Conservation (phyloP, 2,329 filamentous ascomycete species). For the Trichoderma gracile region DNA sequence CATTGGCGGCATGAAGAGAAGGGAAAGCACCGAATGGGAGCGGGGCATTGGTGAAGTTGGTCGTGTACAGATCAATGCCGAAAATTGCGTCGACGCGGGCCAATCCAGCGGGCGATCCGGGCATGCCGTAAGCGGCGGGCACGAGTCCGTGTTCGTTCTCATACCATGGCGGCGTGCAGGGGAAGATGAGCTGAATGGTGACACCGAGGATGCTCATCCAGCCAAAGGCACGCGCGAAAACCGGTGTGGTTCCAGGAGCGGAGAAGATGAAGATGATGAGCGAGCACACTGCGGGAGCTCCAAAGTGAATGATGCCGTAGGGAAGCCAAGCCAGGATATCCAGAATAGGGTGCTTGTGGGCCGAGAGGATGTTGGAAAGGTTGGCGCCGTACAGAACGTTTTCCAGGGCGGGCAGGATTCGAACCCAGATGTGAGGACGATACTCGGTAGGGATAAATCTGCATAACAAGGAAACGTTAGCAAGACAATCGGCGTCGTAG, state of each 20-base stretch:
- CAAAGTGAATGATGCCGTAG: conserved; percentile 90
- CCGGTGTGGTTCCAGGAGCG: conserved; percentile 79
- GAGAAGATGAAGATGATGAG: conserved; percentile 83
- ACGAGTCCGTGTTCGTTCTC: conserved; percentile 89
- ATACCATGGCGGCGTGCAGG: conserved; percentile 95
- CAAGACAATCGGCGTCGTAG: neutral
- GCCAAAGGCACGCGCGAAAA: conserved; percentile 84
- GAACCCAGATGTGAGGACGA: conserved; percentile 92
- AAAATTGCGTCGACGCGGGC: conserved; percentile 88
- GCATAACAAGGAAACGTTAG: conserved; percentile 19
- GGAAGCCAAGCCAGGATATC: conserved; percentile 92
- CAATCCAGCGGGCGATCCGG: conserved; percentile 84
- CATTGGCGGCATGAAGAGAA: conserved; percentile 85
- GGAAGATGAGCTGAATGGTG: conserved; percentile 83
- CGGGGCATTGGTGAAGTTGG: conserved; percentile 84
- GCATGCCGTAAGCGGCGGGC: conserved; percentile 89
- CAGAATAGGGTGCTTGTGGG: conserved; percentile 78
- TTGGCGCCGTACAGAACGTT: conserved; percentile 97
- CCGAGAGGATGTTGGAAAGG: conserved; percentile 91
- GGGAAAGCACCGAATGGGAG: conserved; percentile 95
- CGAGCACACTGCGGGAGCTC: conserved; percentile 77
- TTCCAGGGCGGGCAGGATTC: conserved; percentile 88
- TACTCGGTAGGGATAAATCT: conserved; percentile 90
- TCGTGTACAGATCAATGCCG: conserved; percentile 89
- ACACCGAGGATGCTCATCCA: conserved; percentile 91